phyloP scores from a whole-genome alignment of 2,329 filamentous ascomycete species.

The Colletotrichum orchidophilum region DNA sequence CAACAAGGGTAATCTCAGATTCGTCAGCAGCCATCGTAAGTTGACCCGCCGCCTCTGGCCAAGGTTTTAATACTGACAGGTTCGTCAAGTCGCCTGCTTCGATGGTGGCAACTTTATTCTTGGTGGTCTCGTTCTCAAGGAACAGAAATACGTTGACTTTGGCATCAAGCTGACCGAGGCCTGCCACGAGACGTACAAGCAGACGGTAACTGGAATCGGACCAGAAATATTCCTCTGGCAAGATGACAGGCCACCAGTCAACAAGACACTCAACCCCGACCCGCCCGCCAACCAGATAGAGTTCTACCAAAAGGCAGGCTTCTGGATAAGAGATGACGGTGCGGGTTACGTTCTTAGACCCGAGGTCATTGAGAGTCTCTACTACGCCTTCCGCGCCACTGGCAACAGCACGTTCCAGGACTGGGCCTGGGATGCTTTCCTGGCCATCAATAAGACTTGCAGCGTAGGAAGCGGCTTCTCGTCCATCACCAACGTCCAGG shows the following conservation, averaged over 20 bases:
- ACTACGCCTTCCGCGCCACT: slow-evolving; percentile 87
- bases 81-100: slow-evolving; percentile 76
- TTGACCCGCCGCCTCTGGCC: slow-evolving; percentile 28
- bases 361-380: slow-evolving; percentile 85
- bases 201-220: slow-evolving; percentile 77
- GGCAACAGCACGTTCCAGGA: slow-evolving; percentile 80
- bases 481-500: slow-evolving; percentile 73
- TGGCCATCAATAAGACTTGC: slow-evolving; percentile 71
- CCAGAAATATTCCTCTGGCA: slow-evolving; percentile 78
- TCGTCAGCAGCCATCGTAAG: slow-evolving; percentile 61
- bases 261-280: slow-evolving; percentile 50
- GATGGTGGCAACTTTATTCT: slow-evolving; percentile 87
- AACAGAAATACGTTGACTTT: slow-evolving; percentile 75
- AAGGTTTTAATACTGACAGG: slow-evolving; percentile 41
- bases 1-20: slow-evolving; percentile 53
- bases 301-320: slow-evolving; percentile 76
- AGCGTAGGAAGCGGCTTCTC: slow-evolving; percentile 73
- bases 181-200: slow-evolving; percentile 78
- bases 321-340: slow-evolving; percentile 67
- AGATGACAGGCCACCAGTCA: slow-evolving; percentile 46
- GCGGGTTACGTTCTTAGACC: slow-evolving; percentile 75
- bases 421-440: slow-evolving; percentile 84
- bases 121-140: slow-evolving; percentile 74
- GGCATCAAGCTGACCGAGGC: slow-evolving; percentile 76
- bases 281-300: slow-evolving; percentile 55